phyloP scores from a whole-genome alignment of 2,329 filamentous ascomycete species.

The Aspergillus udagawae region DNA sequence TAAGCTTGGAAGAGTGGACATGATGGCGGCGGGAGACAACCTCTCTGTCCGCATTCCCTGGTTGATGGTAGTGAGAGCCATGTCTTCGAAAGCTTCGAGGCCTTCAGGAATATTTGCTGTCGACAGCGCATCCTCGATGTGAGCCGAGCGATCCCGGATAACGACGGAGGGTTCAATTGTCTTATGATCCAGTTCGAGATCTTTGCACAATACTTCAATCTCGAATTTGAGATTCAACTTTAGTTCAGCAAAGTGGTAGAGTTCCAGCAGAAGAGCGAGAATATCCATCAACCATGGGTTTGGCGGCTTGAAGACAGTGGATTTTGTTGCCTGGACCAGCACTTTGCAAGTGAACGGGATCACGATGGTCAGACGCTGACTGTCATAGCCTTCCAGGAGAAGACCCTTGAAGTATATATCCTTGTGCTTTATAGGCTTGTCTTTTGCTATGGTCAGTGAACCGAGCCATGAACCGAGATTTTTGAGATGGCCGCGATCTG shows the following conservation, averaged over 20 bases:
- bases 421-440: slow-evolving; percentile 92
- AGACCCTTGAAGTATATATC: slow-evolving; percentile 98
- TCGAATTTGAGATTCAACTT: slow-evolving; percentile 98
- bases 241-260: slow-evolving; percentile 88
- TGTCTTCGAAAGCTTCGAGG: slow-evolving; percentile 76
- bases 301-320: slow-evolving; percentile 85
- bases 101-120: slow-evolving; percentile 61
- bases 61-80: slow-evolving; percentile 71
- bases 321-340: slow-evolving; percentile 75
- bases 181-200: slow-evolving; percentile 86
- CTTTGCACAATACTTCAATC: slow-evolving; percentile 95
- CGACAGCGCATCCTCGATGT: slow-evolving; percentile 55
- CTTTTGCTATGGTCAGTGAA: slow-evolving; percentile 83
- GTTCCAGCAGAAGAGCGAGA: slow-evolving; percentile 80
- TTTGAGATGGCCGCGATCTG: slow-evolving; percentile 83
- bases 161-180: slow-evolving; percentile 81
- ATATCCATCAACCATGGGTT: slow-evolving; percentile 99
- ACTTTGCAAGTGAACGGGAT: slow-evolving; percentile 99
- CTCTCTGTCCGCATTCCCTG: slow-evolving; percentile 65
- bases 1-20: slow-evolving; percentile 78
- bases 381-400: slow-evolving; percentile 88
- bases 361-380: slow-evolving; percentile 82
- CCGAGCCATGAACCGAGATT: slow-evolving; percentile 93
- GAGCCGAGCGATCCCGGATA: slow-evolving; percentile 70
- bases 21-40: slow-evolving; percentile 72